Conservation (phyloP, 2,329 filamentous ascomycete genomes). For the Cladophialophora carrionii region DNA sequence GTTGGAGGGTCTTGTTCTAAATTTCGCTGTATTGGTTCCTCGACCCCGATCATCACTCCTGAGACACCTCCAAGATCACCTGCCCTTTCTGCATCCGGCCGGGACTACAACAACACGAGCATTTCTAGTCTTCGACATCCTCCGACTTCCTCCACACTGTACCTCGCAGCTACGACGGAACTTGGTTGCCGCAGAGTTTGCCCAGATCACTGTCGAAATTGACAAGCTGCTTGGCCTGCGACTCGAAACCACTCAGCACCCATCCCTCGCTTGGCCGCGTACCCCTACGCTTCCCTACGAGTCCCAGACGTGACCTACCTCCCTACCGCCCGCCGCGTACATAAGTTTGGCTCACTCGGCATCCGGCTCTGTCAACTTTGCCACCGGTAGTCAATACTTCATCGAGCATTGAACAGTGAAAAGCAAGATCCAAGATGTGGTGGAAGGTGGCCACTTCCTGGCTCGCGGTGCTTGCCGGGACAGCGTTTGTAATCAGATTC, state of each 20-base stretch:
- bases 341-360: background rate
- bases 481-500: slow-evolving; percentile 30
- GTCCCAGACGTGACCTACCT: background rate
- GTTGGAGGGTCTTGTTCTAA: slow-evolving; percentile 19
- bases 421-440: slow-evolving; percentile 30
- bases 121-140: slow-evolving; percentile 2
- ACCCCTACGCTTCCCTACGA: slow-evolving; percentile 1
- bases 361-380: background rate
- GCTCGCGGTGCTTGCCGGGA: slow-evolving; percentile 29
- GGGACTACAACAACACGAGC: slow-evolving; percentile 2
- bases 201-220: slow-evolving; percentile 5
- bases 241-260: slow-evolving; percentile 9
- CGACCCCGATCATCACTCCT: slow-evolving; percentile 22
- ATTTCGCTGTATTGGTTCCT: slow-evolving; percentile 17
- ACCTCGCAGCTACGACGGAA: slow-evolving; percentile 1
- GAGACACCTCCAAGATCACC: slow-evolving; percentile 28
- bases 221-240: slow-evolving; percentile 25
- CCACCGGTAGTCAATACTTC: background rate
- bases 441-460: slow-evolving; percentile 27
- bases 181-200: slow-evolving; percentile 1
- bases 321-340: background rate
- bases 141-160: background rate
- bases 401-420: background rate
- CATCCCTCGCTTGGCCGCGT: slow-evolving; percentile 33
- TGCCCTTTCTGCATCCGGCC: background rate